These are phyloP conservation scores for Lachnellula suecica DNA, from an alignment of 2,329 filamentous ascomycete species.

Conservation along the genomic window DNA sequence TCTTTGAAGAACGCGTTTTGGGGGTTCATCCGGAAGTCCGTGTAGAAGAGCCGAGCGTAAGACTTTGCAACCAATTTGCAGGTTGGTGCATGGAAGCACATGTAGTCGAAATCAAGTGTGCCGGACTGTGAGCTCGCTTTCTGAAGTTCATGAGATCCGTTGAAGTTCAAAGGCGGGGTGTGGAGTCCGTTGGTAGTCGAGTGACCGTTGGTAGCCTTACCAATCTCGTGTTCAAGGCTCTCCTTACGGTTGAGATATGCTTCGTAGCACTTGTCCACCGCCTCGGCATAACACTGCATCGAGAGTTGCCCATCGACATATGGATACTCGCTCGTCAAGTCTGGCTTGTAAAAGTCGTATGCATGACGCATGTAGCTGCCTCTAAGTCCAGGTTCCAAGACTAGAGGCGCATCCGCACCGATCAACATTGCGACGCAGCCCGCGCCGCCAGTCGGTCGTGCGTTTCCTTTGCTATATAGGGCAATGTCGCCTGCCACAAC, in stretches of 20 bases:
- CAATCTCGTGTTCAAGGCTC: slow-evolving; percentile 53
- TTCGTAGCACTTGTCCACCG: slow-evolving; percentile 78
- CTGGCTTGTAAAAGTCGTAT: slow-evolving; percentile 91
- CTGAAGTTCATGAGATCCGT: no score
- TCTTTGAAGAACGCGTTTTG: slow-evolving; percentile 68
- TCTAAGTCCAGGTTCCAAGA: slow-evolving; percentile 75
- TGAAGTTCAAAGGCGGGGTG: no score
- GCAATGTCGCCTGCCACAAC: slow-evolving; percentile 82
- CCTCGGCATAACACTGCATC: slow-evolving; percentile 77
- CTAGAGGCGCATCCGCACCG: slow-evolving; percentile 75
- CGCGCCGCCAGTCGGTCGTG: slow-evolving; percentile 77
- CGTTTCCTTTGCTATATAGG: slow-evolving; percentile 80
- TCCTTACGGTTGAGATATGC: slow-evolving; percentile 76
- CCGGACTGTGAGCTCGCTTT: no score
- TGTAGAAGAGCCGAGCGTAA: slow-evolving; percentile 80
- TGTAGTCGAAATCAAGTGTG: slow-evolving; percentile 80
- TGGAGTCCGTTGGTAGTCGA: slow-evolving; percentile 54
- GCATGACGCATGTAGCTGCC: slow-evolving; percentile 80
- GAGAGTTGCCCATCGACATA: slow-evolving; percentile 85
- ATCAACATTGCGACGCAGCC: slow-evolving; percentile 78
- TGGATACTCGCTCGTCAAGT: slow-evolving; percentile 83
- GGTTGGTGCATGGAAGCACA: slow-evolving; percentile 80
- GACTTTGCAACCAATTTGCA: slow-evolving; percentile 89
- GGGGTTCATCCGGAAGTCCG: slow-evolving; percentile 76
- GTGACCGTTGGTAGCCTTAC: slow-evolving; percentile 41